Evolutionary conservation across 805 yeast species (phyloP), one percentile per base, ranked within the genome.

Genomic region (Candida cerambycidarum): DNA sequence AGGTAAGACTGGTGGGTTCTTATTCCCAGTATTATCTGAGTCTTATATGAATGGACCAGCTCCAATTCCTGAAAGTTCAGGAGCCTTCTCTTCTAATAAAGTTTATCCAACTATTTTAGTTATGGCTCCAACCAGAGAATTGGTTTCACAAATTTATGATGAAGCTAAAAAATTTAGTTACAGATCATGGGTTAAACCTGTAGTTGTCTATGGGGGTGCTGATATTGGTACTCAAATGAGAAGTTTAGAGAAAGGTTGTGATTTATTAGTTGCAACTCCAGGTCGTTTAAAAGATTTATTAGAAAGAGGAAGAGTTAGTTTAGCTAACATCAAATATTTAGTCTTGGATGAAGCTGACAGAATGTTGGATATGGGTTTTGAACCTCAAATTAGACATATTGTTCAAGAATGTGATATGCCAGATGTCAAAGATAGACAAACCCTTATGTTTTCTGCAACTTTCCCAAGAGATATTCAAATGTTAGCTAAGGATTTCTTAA

Each of bases 361-460:
- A 78, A 93, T 93, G 99, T 83, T 93, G 74, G 99, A 93, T 82
- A 93, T 93, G 98, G 99, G 99, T 80, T 93, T 93, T 75, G 99
- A 93, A 77, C 97, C 97, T 53, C 99, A 93, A 79, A 93, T 93
- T 65, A 88, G 99, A 80, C 86, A 89, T 67, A 92, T 93, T 62
- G 99, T 93, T 50, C 95, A 92, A 71, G 95, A 86, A 54, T 90
- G 95, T 76, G 98, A 89, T 67, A 93, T 93, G 99, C 97, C 99
- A 50, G 82, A 76, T 52, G 95, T 87, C 44, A 74, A 79, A 47
- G 78, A 85, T 58, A 85, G 99, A 76, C 99, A 93, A 75, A 93
- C 99, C 30, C 81, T 93, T 60, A 88, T 93, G 96, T 93, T 93
- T 74, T 88, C 97, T 29, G 99, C 99, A 57, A 93, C 99, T 52